Evolutionary conservation across 2,329 filamentous ascomycete genomes (phyloP), one percentile per base, ranked within the genome.

Genomic region (Pseudogymnoascus sp.): DNA sequence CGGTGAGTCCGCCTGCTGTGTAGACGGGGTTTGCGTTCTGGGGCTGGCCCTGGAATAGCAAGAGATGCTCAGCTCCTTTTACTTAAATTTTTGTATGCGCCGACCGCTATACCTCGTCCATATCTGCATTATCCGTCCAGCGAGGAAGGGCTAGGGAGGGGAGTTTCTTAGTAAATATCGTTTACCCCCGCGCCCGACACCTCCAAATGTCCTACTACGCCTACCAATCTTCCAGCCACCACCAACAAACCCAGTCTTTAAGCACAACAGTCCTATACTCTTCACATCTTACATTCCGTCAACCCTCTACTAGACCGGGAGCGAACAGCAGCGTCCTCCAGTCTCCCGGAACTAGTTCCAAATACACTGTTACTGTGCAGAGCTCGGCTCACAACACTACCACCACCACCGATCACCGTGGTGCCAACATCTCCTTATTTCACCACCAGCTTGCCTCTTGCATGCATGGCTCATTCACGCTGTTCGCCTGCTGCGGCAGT

Each of bases 1-100:
- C 83, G 10, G 83, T 92, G 61, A 84, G 81, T 66, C 81, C 83
- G 7, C 64, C 67, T 15, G 61, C 64, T 7, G 29, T 58, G 40
- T 44, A 44, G 21, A 13, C 3, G 36, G 9, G 10, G 10, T 5
- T 13, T 13, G 17, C 17, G 4, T 21, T 5, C 40, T 44, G 40
- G 40, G 40, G 40, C 40, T 44, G 40, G 40, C 17, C 17, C 17
- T 17, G 17, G 17, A 17, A 17, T 17, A 17, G 17, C 17, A 17
- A 17, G 17, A 17, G 17, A 17, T 17, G 17, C 17, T 17, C 17
- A 17, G 17, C 17, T 17, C 17, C 17, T 17, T 17, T 17, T 17
- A 17, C 17, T 17, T 17, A 17, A 17, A 17, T 17, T 17, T 17
- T 17, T 17, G 17, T 17, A 17, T 17, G 17, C 17, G 17, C 17